These are phyloP conservation scores for Apiotrichum gracile DNA, from an alignment of 1,284 basidiomycete genomes.

Conservation along the genomic window DNA sequence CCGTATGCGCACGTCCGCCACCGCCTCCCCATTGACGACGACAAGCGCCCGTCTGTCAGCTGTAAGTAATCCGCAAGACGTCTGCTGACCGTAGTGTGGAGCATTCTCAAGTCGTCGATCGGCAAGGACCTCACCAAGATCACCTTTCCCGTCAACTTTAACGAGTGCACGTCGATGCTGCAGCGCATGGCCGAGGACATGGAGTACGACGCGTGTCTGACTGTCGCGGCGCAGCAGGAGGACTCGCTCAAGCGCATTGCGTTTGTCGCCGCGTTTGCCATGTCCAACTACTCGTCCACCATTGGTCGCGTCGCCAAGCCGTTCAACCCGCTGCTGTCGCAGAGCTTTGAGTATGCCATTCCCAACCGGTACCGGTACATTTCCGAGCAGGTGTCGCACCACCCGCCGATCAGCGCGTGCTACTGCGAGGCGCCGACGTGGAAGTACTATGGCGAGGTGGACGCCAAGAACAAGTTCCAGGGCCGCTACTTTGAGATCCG, in stretches of 20 bases:
- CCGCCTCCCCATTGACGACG: slow-evolving; percentile 62
- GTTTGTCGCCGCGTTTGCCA: slow-evolving; percentile 93
- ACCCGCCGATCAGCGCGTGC: slow-evolving; percentile 96
- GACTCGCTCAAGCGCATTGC: slow-evolving; percentile 81
- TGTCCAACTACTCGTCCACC: slow-evolving; percentile 94
- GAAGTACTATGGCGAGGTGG: slow-evolving; percentile 86
- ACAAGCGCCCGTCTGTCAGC: slow-evolving; percentile 82
- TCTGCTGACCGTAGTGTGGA: slow-evolving; percentile 58
- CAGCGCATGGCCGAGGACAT: slow-evolving; percentile 76
- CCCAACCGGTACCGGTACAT: slow-evolving; percentile 88
- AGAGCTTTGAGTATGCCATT: slow-evolving; percentile 92
- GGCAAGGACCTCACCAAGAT: slow-evolving; percentile 97
- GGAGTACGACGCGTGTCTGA: slow-evolving; percentile 87
- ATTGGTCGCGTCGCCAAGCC: slow-evolving; percentile 93
- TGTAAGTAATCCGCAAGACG: slow-evolving; percentile 37
- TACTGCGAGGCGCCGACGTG: slow-evolving; percentile 84
- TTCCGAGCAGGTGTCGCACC: slow-evolving; percentile 93
- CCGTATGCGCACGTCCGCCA: slow-evolving; percentile 67
- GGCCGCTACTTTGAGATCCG: slow-evolving; percentile 95
- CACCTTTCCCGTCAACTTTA: slow-evolving; percentile 88
- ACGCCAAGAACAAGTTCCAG: slow-evolving; percentile 80
- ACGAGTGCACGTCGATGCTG: slow-evolving; percentile 95
- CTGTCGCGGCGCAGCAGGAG: slow-evolving; percentile 64
- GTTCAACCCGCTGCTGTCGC: slow-evolving; percentile 66
- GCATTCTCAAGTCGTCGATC: slow-evolving; percentile 90